These are phyloP conservation scores for Nannochloropsis oceanica DNA, from an alignment of 108 stramenopile species.

Conservation along the genomic window DNA sequence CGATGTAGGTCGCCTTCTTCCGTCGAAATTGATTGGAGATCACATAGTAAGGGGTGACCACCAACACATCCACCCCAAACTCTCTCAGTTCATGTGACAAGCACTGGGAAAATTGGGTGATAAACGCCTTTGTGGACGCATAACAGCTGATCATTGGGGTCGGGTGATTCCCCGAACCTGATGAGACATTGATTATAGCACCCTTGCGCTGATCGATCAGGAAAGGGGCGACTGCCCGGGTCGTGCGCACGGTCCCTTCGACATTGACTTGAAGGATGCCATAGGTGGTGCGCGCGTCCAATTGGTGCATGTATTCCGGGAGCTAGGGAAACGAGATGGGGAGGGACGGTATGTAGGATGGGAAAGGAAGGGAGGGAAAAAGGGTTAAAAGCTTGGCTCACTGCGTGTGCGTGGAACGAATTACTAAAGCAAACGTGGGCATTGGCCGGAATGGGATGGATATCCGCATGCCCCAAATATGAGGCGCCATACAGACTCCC, in stretches of 20 bases:
- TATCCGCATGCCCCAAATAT: too few species aligned
- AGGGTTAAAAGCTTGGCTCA: too few species aligned
- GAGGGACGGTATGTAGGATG: too few species aligned
- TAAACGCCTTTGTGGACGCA: not conserved
- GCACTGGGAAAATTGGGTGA: not conserved
- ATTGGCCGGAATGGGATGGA: too few species aligned
- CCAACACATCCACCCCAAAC: not conserved
- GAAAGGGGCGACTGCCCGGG: not conserved
- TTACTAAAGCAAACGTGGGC: too few species aligned
- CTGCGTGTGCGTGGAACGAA: too few species aligned
- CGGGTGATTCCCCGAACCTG: not conserved
- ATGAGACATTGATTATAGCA: not conserved
- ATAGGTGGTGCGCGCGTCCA: not conserved
- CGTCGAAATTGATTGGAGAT: not conserved
- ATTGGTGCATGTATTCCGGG: not conserved
- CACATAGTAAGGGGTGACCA: not conserved
- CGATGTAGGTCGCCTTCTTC: not conserved
- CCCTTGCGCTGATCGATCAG: not conserved
- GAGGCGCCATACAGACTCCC: too few species aligned
- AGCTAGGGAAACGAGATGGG: not conserved
- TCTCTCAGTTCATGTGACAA: not conserved
- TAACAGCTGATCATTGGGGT: not conserved
- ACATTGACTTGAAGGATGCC: not conserved
- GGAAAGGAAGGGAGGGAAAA: too few species aligned
- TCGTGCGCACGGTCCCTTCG: not conserved